Base-by-base conservation (phyloP, 1,139 yeast species). In the Pichia sp. region DNA sequence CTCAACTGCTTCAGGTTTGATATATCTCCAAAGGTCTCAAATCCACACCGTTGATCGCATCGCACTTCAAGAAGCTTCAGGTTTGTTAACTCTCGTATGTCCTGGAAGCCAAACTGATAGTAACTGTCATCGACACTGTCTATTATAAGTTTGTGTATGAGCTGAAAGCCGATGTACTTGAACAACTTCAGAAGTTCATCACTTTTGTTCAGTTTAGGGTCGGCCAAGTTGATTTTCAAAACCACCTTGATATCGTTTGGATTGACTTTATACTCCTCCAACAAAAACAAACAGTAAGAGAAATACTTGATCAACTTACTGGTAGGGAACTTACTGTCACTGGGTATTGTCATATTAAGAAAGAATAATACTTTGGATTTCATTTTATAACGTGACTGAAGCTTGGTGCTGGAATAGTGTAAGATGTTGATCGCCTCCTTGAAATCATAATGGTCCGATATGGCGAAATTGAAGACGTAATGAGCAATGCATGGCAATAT, bases 361-460 rank as follows among this genome's bases (percentile, higher is more conserved):
- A n/a, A 31, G 29, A 48, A 48, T 15, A 42, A 31, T 5, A 48
- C 26, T 4, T 41, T 41, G 26, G 41, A 41, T 7, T 15, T 38
- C 6, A 48, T 15, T 19, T 31, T 41, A 13, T 29, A 23, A 4
- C 41, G 8, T 11, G 13, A 40, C 10, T 48, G 41, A 7, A 26
- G 16, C 34, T 31, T 29, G n/a, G 19, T 48, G 5, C 23, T 30
- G 15, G 41, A 48, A 31, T 26, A 30, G 19, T 48, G 51, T 8
- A 48, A 8, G 8, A 48, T 48, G n/a, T 41, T 48, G 11, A 48
- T 41, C 13, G 34, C 16, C 26, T 48, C 51, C 26, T 48, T 48
- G 36, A 48, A 48, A 15, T 48, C 51, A 19, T 48, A 30, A 48
- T 42, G 46, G 31, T 48, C 51, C 13, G 7, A 30, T 26, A 48